Percentiles rank a stretch among this genome's conserved stretches.
These are phyloP conservation scores for Biscogniauxia marginata DNA, from an alignment of 2,329 filamentous ascomycete species.

Conservation along the genomic window DNA sequence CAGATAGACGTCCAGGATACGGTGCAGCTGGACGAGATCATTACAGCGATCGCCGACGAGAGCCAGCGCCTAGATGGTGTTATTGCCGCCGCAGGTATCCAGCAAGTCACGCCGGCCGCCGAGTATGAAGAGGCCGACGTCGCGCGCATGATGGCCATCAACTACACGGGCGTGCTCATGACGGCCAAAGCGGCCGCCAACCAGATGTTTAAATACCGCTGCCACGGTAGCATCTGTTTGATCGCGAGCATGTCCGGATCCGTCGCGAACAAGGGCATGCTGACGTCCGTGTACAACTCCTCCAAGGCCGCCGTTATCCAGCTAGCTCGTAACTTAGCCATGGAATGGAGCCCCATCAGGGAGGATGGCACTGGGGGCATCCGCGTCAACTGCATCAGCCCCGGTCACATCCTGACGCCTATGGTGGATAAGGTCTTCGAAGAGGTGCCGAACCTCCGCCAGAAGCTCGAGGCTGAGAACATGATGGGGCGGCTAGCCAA, in stretches of 20 bases:
- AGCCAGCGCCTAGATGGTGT: slow-evolving; percentile 63
- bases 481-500: slow-evolving; percentile 64
- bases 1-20: slow-evolving; percentile 67
- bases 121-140: slow-evolving; percentile 60
- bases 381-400: slow-evolving; percentile 67
- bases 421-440: slow-evolving; percentile 73
- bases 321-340: slow-evolving; percentile 59
- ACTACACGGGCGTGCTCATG: slow-evolving; percentile 68
- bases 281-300: slow-evolving; percentile 58
- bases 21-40: slow-evolving; percentile 52
- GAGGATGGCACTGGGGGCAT: slow-evolving; percentile 51
- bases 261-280: slow-evolving; percentile 57
- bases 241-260: slow-evolving; percentile 56
- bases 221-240: slow-evolving; percentile 54
- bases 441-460: slow-evolving; percentile 58
- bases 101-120: slow-evolving; percentile 66
- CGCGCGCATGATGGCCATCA: slow-evolving; percentile 66
- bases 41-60: slow-evolving; percentile 59
- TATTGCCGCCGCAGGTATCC: slow-evolving; percentile 66
- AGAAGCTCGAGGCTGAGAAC: slow-evolving; percentile 69
- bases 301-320: slow-evolving; percentile 66
- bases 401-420: slow-evolving; percentile 66
- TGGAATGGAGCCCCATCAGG: slow-evolving; percentile 56
- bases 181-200: slow-evolving; percentile 70
- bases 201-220: slow-evolving; percentile 54